phyloP scores from a whole-genome alignment of 2,329 filamentous ascomycete species.

The Amylocarpus encephaloides region DNA sequence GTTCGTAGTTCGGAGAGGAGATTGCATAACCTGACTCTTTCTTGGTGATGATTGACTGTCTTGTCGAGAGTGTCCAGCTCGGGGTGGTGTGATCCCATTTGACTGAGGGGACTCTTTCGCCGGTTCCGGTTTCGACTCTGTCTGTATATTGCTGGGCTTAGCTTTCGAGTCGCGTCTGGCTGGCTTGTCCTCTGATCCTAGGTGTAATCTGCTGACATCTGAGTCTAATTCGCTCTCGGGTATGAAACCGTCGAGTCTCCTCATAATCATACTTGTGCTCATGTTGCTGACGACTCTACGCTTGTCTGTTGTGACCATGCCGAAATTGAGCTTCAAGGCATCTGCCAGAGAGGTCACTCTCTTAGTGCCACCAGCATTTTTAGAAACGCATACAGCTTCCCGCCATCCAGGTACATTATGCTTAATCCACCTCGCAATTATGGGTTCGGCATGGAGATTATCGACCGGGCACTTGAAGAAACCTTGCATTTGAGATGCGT shows the following conservation, averaged over 20 bases:
- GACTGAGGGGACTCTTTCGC: background rate
- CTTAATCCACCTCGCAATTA: constrained; percentile 93
- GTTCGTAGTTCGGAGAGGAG: constrained; percentile 21
- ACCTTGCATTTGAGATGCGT: constrained; percentile 98
- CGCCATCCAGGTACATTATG: constrained; percentile 82
- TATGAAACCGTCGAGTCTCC: constrained; percentile 56
- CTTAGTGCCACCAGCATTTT: constrained; percentile 96
- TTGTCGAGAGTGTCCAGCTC: constrained; percentile 20
- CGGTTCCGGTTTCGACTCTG: background rate
- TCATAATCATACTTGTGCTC: constrained; percentile 73
- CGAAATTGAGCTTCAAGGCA: constrained; percentile 94
- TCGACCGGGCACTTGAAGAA: constrained; percentile 98
- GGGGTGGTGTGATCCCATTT: constrained; percentile 16
- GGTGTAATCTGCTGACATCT: constrained; percentile 26
- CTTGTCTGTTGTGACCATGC: constrained; percentile 84
- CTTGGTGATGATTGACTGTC: constrained; percentile 23
- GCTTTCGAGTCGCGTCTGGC: constrained; percentile 9
- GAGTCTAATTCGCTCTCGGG: constrained; percentile 39
- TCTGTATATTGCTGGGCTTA: constrained; percentile 4
- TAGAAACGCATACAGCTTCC: constrained; percentile 92
- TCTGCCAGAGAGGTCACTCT: constrained; percentile 93
- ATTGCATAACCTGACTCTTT: constrained; percentile 17
- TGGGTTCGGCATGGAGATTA: constrained; percentile 91
- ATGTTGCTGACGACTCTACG: constrained; percentile 58
- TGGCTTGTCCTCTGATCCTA: constrained; percentile 17